phyloP scores from a whole-genome alignment of 768 basidiomycete species.

The Mrakia gelida region DNA sequence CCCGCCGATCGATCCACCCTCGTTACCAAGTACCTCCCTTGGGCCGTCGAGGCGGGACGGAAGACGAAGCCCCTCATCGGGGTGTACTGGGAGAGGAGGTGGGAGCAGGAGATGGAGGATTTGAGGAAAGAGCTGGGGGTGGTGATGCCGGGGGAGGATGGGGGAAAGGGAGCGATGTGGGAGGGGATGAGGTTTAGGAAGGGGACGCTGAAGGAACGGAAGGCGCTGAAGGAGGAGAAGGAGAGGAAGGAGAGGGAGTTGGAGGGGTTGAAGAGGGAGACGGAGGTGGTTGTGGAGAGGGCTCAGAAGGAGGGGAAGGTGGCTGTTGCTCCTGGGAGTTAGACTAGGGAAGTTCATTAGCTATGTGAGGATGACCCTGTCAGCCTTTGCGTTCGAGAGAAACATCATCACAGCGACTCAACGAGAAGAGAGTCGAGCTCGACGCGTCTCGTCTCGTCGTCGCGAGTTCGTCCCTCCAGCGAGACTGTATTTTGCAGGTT shows the following conservation, averaged over 20 bases:
- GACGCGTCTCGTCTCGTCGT: no score
- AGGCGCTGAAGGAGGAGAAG: slow-evolving; percentile 48
- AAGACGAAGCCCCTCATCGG: slow-evolving; percentile 71
- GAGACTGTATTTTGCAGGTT: no score
- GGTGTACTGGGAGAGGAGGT: slow-evolving; percentile 93
- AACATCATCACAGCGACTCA: no score
- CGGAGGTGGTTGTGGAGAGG: neutral
- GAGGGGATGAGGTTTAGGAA: slow-evolving; percentile 65
- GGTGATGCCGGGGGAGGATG: slow-evolving; percentile 43
- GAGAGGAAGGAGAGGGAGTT: slow-evolving; percentile 42
- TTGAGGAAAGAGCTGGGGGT: slow-evolving; percentile 81
- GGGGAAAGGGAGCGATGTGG: slow-evolving; percentile 59
- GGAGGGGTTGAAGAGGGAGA: neutral
- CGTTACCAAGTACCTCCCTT: slow-evolving; percentile 79
- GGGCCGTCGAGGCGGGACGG: slow-evolving; percentile 82
- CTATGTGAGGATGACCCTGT: no score
- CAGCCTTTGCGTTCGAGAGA: no score
- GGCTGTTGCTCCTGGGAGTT: slow-evolving; percentile 15
- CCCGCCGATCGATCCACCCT: slow-evolving; percentile 54
- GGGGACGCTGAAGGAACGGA: slow-evolving; percentile 63
- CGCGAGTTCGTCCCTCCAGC: no score
- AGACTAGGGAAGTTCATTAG: neutral
- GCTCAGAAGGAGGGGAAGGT: slow-evolving; percentile 7
- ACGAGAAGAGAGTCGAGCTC: no score
- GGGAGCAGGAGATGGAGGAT: slow-evolving; percentile 76